Conservation (phyloP, 345 rosid species). For the Ceriops decandra region DNA sequence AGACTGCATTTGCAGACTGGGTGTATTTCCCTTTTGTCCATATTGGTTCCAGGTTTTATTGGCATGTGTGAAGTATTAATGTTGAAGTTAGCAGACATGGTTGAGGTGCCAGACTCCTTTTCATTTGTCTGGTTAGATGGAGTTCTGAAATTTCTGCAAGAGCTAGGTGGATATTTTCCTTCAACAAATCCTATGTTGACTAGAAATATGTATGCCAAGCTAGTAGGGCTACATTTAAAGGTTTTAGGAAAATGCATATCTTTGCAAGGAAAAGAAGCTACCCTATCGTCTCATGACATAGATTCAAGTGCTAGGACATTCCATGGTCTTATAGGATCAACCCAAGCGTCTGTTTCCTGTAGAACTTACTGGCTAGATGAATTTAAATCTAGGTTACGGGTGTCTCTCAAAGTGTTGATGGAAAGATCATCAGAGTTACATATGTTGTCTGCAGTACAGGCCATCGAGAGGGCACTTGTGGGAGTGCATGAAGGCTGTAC, state of each 20-base stretch:
- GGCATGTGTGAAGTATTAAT: constrained; percentile 53
- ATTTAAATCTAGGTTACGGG: constrained; percentile 60
- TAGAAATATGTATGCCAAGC: constrained; percentile 42
- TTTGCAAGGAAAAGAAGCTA: constrained; percentile 72
- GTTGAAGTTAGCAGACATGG: constrained; percentile 46
- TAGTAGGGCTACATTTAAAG: constrained; percentile 64
- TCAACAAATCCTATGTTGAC: constrained; percentile 38
- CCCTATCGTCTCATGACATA: constrained; percentile 66
- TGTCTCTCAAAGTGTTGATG: constrained; percentile 58
- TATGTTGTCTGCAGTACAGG: constrained; percentile 61
- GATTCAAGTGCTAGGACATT: constrained; percentile 53
- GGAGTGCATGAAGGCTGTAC: constrained; percentile 56
- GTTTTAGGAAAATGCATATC: constrained; percentile 81
- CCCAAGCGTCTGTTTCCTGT: constrained; percentile 35
- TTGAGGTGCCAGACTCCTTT: constrained; percentile 42
- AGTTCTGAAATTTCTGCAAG: constrained; percentile 68
- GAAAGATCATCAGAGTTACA: constrained; percentile 59
- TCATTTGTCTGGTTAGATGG: constrained; percentile 82
- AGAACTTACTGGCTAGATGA: constrained; percentile 48
- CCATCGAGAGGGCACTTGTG: constrained; percentile 74
- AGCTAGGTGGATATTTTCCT: constrained; percentile 58
- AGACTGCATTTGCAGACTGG: constrained; percentile 54
- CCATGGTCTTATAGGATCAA: constrained; percentile 27
- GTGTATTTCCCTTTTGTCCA: constrained; percentile 34
- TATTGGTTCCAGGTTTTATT: constrained; percentile 40